Evolutionary conservation across 2,329 filamentous ascomycete genomes (phyloP), one percentile per base, ranked within the genome.

Genomic region (Trichoderma koningii): DNA sequence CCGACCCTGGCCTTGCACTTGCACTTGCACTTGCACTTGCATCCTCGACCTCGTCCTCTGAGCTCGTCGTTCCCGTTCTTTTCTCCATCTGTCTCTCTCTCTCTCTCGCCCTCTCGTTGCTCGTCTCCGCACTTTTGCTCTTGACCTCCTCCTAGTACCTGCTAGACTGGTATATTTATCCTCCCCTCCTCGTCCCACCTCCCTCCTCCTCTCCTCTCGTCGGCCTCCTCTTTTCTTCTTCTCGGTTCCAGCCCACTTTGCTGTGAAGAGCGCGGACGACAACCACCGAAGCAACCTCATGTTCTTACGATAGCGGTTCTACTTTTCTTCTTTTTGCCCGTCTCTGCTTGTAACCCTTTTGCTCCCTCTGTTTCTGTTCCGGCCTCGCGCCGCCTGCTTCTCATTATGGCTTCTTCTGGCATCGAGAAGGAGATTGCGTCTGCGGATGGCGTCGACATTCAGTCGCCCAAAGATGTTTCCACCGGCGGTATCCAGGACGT

Each of bases 1-100:
- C 15, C 50, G 56, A 53, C 59, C 41, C 59, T 50, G 59, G 59
- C 59, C 28, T 63, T 41, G 50, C 48, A 47, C 53, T 34, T 45
- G 48, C 50, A 55, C 28, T 63, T 41, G 50, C 48, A 47, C 53
- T 34, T 45, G 48, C 50, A 55, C 55, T 23, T 23, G 21, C 21
- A 23, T 23, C 21, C 59, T 63, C 59, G 10, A 55, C 59, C 50
- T 63, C 59, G 41, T 38, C 41, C 5, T 26, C 23, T 28, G 44
- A 30, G 30, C 30, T 30, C 30, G 30, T 9, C 30, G 30, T 30
- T 9, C 30, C 30, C 28, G 28, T 28, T 28, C 28, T 28, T 6
- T 7, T 7, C 28, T 28, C 30, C 30, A 9, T 30, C 30, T 30
- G 1, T 30, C 9, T 9, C 34, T 38, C 10, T 14, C 10, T 38